Evolutionary conservation across 805 yeast species (phyloP), one percentile per base, ranked within the genome.

Genomic region (Yamadazyma kitorensis): DNA sequence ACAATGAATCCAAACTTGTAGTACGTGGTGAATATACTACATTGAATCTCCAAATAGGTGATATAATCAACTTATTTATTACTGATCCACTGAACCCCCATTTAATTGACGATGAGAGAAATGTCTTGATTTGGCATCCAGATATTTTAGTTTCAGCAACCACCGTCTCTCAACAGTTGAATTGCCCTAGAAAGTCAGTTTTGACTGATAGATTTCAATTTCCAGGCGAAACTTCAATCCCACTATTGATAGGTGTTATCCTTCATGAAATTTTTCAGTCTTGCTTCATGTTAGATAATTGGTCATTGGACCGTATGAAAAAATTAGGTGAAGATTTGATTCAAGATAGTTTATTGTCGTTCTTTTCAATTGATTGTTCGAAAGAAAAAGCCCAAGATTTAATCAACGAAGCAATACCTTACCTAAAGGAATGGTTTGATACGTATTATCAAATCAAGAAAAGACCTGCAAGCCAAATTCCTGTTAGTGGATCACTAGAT

Each of bases 61-160:
- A 83, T 51, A 67, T 83, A 0, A 65, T 84, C 12, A 86, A 84
- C 54, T 57, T 83, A 4, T 65, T 84, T 8, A 72, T 80, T 4
- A 69, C 71, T 1, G 49, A 59, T 31, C 49, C 58, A 17, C 45
- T 49, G 3, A 57, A 54, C 25, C 69, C 72, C 1, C 57, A 55
- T 13, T 42, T 79, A 3, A 70, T 82, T 6, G 85, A 81, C 44
- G 71, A 72, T 38, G 59, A 69, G 21, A 71, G 71, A 19, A 78
- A 82, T 45, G 53, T 88, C n/a, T 57, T 89, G 18, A 71, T 91
- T 14, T 73, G 93, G 72, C 76, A 84, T 44, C 98, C 98, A 0
- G 98, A 93, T 52, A 59, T 76, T 4, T 59, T 93, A 9, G 60
- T 91, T 0, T 76, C 96, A 0, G 88, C 96, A 2, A 93, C 98